phyloP scores from a whole-genome alignment of 1,139 yeast genomes.

The Groenewaldozyma auringiensis region DNA sequence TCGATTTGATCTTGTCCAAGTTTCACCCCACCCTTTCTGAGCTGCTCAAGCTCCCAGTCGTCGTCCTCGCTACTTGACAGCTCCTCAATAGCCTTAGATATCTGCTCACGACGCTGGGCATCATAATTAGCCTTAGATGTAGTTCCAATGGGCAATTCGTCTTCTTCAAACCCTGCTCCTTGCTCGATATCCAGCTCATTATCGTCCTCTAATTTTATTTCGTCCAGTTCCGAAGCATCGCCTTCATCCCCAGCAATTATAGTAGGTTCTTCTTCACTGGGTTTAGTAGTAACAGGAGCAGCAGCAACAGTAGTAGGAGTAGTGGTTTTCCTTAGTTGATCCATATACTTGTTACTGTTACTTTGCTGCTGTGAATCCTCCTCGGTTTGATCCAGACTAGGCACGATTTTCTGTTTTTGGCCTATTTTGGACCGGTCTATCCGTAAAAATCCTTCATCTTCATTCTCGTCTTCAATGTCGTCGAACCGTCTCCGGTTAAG shows the following conservation, averaged over 20 bases:
- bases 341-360: not conserved
- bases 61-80: slow-evolving; percentile 5
- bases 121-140: slow-evolving; percentile 23
- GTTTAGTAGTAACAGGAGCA: not conserved
- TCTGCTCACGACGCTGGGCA: slow-evolving; percentile 30
- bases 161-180: slow-evolving; percentile 32
- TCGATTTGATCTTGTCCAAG: slow-evolving; percentile 2
- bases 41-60: slow-evolving; percentile 6
- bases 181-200: slow-evolving; percentile 25
- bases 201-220: not conserved
- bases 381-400: not conserved
- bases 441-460: slow-evolving; percentile 2
- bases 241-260: slow-evolving; percentile 3
- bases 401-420: not conserved
- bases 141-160: slow-evolving; percentile 31
- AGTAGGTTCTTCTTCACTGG: not conserved
- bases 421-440: not conserved
- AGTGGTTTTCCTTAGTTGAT: not conserved
- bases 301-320: not conserved
- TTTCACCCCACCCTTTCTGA: slow-evolving; percentile 6
- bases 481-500: no score
- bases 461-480: slow-evolving; percentile 5
- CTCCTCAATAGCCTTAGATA: slow-evolving; percentile 34
- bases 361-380: not conserved
- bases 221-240: slow-evolving; percentile 1